Evolutionary conservation across 1,139 yeast genomes (phyloP).

Genomic region (Suhomyces bokatorum): DNA sequence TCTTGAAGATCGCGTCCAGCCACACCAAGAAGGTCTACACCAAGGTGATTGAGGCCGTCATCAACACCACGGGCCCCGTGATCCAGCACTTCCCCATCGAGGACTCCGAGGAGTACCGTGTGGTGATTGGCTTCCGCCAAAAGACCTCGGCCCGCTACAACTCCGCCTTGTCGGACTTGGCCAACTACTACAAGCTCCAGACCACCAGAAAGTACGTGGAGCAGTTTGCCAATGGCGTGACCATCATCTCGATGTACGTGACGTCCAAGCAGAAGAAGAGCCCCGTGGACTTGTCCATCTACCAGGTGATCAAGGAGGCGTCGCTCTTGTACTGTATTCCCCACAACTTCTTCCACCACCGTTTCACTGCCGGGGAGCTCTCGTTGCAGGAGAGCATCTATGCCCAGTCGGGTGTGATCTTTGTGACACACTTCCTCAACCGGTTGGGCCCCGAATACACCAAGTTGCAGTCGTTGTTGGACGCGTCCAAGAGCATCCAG

Average conservation of each 20-base stretch:
- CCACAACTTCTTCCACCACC: conserved; percentile 73
- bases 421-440: conserved; percentile 91
- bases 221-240: conserved; percentile 86
- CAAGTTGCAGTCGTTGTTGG: conserved; percentile 64
- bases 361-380: conserved; percentile 73
- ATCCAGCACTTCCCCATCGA: conserved; percentile 84
- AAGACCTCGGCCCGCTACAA: conserved; percentile 84
- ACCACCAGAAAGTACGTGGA: conserved; percentile 92
- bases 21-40: conserved; percentile 80
- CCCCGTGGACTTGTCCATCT: conserved; percentile 71
- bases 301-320: conserved; percentile 93
- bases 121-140: conserved; percentile 86
- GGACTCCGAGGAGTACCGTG: conserved; percentile 75
- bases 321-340: conserved; percentile 91
- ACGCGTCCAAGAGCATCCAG: conserved; percentile 56
- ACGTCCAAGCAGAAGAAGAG: conserved; percentile 49
- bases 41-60: conserved; percentile 69
- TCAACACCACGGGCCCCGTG: conserved; percentile 84
- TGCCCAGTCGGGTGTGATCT: conserved; percentile 91
- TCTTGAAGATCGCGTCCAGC: conserved; percentile 73
- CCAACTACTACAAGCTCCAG: conserved; percentile 83
- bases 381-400: conserved; percentile 93
- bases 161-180: conserved; percentile 84
- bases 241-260: conserved; percentile 84
- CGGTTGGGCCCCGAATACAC: conserved; percentile 90